Evolutionary conservation across 2,329 filamentous ascomycete species (phyloP), one percentile per base, ranked within the genome.

Genomic region (Diaporthe australafricana): DNA sequence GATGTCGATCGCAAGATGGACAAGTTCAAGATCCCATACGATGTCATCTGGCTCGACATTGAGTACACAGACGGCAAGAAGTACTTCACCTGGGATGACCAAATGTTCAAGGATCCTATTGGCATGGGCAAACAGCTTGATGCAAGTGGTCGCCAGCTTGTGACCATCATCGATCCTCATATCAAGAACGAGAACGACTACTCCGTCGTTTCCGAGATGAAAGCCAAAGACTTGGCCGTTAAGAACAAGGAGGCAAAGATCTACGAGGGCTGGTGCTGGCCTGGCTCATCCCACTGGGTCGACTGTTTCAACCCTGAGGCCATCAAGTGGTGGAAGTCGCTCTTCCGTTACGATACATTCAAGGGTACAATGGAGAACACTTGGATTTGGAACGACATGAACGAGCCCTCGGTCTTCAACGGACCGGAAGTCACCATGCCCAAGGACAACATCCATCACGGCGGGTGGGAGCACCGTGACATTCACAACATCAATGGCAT

Each of bases 361-460:
- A 94, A 94, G 81, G 95, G 95, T 60, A 94, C 94, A 1, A 88
- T 92, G 77, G 87, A 92, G 75, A 99, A 98, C 81, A 92, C 94
- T 0, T 98, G 94, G 82, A 90, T 99, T 77, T 99, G 96, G 96
- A 99, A 99, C 81, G 96, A 99, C 81, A 99, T 99, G 96, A 98
- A 98, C 80, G 96, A 99, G 84, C 96, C 96, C 0, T 98, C 96
- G 0, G 96, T 99, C 1, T 99, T 99, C 86, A 98, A 98, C 80
- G 96, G 96, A 0, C 96, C 96, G 0, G 96, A 99, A 82, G 97
- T 95, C 3, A 98, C 96, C 6, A 98, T 98, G 95, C 96, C 96
- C 74, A 98, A 98, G 83, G 96, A 99, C 85, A 99, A 99, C 80
- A 83, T 99, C 38, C 96, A 99, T 80, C 85, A 93, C 78, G 95